These are phyloP conservation scores for Phylloporus sp. DNA, from an alignment of 768 basidiomycete genomes.

Conservation along the genomic window DNA sequence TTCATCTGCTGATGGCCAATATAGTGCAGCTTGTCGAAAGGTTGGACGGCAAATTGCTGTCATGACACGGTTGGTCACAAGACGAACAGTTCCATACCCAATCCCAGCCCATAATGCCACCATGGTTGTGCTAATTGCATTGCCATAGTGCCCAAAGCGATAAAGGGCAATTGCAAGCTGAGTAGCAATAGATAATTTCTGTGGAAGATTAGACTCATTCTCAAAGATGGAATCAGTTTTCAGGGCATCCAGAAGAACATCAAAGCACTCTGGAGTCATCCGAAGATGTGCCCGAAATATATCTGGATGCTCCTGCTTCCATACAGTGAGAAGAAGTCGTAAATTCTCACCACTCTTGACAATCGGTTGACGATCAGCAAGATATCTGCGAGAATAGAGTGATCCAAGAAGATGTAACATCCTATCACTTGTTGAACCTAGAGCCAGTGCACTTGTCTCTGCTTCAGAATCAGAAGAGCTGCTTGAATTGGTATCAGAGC, in stretches of 20 bases:
- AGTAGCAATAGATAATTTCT: background rate
- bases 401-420: too few relatives aligned
- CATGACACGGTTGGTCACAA: background rate
- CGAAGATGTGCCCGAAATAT: constrained; percentile 2
- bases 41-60: background rate
- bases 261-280: constrained; percentile 5
- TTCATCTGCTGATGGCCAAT: background rate
- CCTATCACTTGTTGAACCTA: too few relatives aligned
- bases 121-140: background rate
- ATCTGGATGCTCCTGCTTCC: too few relatives aligned
- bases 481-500: background rate
- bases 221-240: background rate
- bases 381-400: background rate
- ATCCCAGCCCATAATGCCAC: constrained; percentile 1
- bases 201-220: background rate
- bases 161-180: background rate
- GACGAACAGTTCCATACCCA: background rate
- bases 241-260: background rate
- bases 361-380: background rate
- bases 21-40: background rate
- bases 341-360: constrained; percentile 4
- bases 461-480: too few relatives aligned
- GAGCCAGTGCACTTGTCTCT: too few relatives aligned
- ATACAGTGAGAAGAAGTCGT: background rate
- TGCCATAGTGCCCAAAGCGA: background rate